phyloP scores from a whole-genome alignment of 768 basidiomycete genomes.

The Mycena haematopus region DNA sequence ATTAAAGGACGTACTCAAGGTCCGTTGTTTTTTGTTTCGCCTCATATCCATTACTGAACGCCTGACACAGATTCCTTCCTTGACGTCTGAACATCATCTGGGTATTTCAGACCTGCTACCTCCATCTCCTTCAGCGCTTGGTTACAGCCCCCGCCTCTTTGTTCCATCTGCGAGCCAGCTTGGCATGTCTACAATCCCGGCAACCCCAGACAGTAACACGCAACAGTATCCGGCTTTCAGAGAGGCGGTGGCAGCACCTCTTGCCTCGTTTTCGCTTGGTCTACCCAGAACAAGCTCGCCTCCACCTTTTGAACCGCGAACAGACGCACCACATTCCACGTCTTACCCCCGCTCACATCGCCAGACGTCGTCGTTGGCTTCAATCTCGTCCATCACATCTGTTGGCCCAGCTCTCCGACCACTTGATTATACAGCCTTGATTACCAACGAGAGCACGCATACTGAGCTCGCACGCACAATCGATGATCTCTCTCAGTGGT shows the following conservation, averaged over 20 bases:
- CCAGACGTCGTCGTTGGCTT: slow-evolving; percentile 41
- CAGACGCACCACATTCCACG: slow-evolving; percentile 31
- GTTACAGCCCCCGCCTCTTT: slow-evolving; percentile 45
- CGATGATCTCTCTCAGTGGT: slow-evolving; percentile 78
- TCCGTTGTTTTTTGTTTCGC: slow-evolving; percentile 32
- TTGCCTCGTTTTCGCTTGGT: slow-evolving; percentile 44
- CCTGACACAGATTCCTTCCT: slow-evolving; percentile 59
- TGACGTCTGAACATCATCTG: slow-evolving; percentile 73
- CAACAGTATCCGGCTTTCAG: slow-evolving; percentile 31
- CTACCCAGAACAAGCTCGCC: slow-evolving; percentile 41
- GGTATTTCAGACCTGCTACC: slow-evolving; percentile 75
- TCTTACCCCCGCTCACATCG: slow-evolving; percentile 27
- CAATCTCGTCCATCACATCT: slow-evolving; percentile 36
- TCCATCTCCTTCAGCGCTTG: slow-evolving; percentile 67
- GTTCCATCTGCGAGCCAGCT: slow-evolving; percentile 47
- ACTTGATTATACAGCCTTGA: slow-evolving; percentile 70
- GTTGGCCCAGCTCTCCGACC: slow-evolving; percentile 61
- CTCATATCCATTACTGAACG: slow-evolving; percentile 1
- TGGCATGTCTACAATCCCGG: slow-evolving; percentile 35
- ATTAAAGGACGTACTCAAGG: slow-evolving; percentile 78
- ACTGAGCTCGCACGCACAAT: slow-evolving; percentile 75
- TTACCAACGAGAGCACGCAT: slow-evolving; percentile 64
- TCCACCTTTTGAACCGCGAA: slow-evolving; percentile 36
- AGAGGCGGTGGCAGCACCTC: slow-evolving; percentile 33
- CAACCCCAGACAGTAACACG: slow-evolving; percentile 27